These are phyloP conservation scores for Mycosphaerella arachidis DNA, from an alignment of 2,329 filamentous ascomycete genomes.

Conservation along the genomic window DNA sequence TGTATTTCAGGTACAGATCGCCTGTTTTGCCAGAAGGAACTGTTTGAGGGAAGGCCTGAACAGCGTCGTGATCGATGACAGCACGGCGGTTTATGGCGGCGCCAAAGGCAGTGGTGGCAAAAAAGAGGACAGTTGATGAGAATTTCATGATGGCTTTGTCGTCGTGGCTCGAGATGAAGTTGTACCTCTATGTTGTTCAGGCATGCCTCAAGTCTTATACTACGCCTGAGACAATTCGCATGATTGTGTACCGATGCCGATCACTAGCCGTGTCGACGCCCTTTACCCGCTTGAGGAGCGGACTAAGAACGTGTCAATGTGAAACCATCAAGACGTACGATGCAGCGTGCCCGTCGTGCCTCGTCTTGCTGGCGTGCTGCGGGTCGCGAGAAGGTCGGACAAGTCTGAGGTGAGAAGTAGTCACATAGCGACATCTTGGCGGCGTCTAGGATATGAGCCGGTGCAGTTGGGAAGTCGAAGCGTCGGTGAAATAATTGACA, in stretches of 20 bases:
- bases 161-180: background rate
- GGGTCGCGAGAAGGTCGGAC: background rate
- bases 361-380: background rate
- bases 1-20: conserved; percentile 51
- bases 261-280: no score
- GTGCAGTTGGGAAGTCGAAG: no score
- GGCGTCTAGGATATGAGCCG: no score
- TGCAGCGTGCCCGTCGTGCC: background rate
- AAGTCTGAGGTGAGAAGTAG: background rate
- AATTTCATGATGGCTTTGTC: background rate
- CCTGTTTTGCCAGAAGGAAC: conserved; percentile 48
- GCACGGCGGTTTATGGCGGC: conserved; percentile 35
- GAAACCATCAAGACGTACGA: background rate
- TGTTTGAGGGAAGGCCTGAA: conserved; percentile 53
- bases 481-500: no score
- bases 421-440: no score
- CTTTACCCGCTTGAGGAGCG: background rate
- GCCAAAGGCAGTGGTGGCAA: conserved; percentile 3
- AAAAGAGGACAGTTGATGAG: background rate
- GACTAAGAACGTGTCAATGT: background rate
- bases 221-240: background rate
- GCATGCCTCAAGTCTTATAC: background rate
- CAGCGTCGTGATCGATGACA: conserved; percentile 42
- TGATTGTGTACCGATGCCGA: background rate
- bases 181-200: background rate